Evolutionary conservation across 1,284 basidiomycete genomes (phyloP).

Genomic region (Rhodotorula sp.): DNA sequence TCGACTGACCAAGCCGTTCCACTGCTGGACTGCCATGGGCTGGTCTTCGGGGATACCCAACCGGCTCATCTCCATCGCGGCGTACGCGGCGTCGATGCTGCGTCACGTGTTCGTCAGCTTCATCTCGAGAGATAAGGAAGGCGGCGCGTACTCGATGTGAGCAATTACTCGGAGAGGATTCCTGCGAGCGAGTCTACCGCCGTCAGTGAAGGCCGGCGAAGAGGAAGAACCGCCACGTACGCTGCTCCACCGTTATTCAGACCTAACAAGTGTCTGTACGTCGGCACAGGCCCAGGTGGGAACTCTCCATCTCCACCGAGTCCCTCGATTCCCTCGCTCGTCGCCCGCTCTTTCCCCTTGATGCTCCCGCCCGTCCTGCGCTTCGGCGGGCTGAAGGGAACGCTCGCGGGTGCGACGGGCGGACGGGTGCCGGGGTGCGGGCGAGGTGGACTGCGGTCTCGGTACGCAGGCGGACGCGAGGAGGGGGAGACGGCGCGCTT

Average conservation of each 20-base stretch:
- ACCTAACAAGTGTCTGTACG: conserved; percentile 29
- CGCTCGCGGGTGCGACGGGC: conserved; percentile 3
- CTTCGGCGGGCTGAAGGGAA: conserved; percentile 32
- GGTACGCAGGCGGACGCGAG: conserved; percentile 1
- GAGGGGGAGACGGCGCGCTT: not conserved
- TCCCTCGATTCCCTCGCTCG: not conserved
- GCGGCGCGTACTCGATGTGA: conserved; percentile 60
- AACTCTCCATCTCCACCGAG: conserved; percentile 9
- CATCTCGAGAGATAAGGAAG: not conserved
- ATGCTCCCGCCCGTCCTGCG: conserved; percentile 25
- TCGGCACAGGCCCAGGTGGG: not conserved
- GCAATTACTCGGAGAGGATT: conserved; percentile 61
- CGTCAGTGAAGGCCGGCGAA: too few relatives aligned
- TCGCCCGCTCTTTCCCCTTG: conserved; percentile 31
- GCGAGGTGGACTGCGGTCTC: conserved; percentile 13
- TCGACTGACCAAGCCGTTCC: conserved; percentile 60
- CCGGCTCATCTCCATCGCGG: conserved; percentile 23
- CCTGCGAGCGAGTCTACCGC: conserved; percentile 13
- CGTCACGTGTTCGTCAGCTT: too few relatives aligned
- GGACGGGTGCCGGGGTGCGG: conserved; percentile 22
- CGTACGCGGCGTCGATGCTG: conserved; percentile 63
- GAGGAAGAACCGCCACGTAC: too few relatives aligned
- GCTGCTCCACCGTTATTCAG: conserved; percentile 22
- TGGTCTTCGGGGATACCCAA: conserved; percentile 28
- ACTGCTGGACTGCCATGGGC: conserved; percentile 84